Evolutionary conservation across 345 rosid species (phyloP), one percentile per base, ranked within the genome.

Genomic region (Rhodamnia argentea): DNA sequence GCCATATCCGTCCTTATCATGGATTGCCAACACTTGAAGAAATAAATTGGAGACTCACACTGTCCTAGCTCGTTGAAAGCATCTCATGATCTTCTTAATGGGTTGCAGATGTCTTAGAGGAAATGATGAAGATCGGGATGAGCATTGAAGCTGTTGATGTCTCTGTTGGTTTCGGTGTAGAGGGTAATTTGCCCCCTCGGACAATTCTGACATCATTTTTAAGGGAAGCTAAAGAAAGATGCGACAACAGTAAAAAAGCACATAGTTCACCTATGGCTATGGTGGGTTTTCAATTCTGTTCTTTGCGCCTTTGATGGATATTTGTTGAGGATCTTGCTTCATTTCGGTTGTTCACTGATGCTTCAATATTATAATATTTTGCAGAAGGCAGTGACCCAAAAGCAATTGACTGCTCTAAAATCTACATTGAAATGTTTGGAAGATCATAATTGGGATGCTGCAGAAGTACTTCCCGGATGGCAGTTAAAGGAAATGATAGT

Each of bases 81-180:
- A 40, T 62, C 87, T 12, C 74, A 83, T 47, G 83, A 84, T 76
- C 84, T 70, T 37, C 78, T 70, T 70, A 70, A 70, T 70, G 78
- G 78, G 58, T 88, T 64, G 82, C 92, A 96, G 98, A 87, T 86
- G 87, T 95, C 62, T 86, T 94, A 84, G 91, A 90, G 84, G 86
- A 85, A 88, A 89, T 90, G 93, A 89, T 89, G 88, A 93, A 89
- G 91, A 90, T 85, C 78, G 92, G 93, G 78, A 87, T 88, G 91
- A 90, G 88, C 86, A 84, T 92, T n/a, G 92, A 95, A 86, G 96
- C 98, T 84, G 89, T 93, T 82, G 95, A 95, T 86, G 83, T 93
- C 84, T 92, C 92, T 78, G 87, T 84, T 58, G 87, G 89, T 85
- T 94, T 96, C 52, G 92, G 91, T 47, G 86, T 95, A 83, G 96